A percentile compares a stretch with the other conserved stretches of the same genome.
Conservation (phyloP, 164 flowering plant genomes). For the Vitis amurensis region DNA sequence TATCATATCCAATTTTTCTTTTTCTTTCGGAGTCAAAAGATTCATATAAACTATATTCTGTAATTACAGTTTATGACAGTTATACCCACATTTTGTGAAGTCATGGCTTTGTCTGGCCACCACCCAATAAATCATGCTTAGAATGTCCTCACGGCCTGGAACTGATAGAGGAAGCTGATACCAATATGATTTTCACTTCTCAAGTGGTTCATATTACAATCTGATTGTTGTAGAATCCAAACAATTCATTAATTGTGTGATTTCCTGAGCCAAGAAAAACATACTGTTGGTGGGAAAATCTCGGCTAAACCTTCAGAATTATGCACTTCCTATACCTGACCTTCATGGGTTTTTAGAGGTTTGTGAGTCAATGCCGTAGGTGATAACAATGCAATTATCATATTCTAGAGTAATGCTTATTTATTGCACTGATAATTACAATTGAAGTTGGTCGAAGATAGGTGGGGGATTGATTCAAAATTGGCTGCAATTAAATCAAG, state of each 20-base stretch:
- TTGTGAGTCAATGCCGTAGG: background rate
- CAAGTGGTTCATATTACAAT: background rate
- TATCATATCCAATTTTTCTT: background rate
- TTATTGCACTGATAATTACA: background rate
- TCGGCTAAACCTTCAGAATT: constrained; percentile 2
- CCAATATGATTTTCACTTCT: background rate
- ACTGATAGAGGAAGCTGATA: background rate
- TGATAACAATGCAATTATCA: background rate
- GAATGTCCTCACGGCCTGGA: background rate
- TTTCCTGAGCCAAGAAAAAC: background rate
- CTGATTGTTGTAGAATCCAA: background rate
- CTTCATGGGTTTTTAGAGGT: background rate
- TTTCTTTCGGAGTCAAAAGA: too few relatives aligned
- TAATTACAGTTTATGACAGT: too few relatives aligned
- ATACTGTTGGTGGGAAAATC: constrained; percentile 2
- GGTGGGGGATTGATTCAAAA: too few relatives aligned
- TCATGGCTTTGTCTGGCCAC: too few relatives aligned
- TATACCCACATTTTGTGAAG: too few relatives aligned
- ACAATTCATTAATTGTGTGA: too few relatives aligned
- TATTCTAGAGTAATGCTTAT: background rate
- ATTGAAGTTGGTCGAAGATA: too few relatives aligned
- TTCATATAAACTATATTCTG: too few relatives aligned
- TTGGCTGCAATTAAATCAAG: too few relatives aligned
- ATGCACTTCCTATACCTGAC: background rate
- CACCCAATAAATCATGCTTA: background rate